Conservation (phyloP, 345 rosid species). For the Noccaea bulbosa region DNA sequence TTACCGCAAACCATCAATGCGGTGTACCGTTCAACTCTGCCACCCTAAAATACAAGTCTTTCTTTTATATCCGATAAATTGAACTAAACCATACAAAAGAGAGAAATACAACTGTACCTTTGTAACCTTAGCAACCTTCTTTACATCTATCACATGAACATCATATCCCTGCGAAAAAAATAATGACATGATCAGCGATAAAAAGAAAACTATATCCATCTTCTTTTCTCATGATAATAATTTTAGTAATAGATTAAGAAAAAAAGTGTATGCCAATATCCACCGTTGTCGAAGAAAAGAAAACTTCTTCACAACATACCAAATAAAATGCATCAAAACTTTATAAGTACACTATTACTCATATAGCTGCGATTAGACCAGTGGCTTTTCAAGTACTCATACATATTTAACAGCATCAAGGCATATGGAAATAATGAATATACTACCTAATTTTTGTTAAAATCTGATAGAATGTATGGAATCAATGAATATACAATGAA, state of each 20-base stretch:
- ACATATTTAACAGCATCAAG: constrained; percentile 6
- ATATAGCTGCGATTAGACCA: background rate
- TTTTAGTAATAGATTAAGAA: background rate
- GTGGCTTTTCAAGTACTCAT: background rate
- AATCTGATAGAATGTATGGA: background rate
- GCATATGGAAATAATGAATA: background rate
- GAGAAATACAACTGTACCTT: constrained; percentile 59
- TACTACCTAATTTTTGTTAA: background rate
- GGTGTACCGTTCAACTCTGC: constrained; percentile 77
- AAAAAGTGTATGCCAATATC: background rate
- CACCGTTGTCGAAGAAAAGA: constrained; percentile 5
- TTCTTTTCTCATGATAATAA: background rate
- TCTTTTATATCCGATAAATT: constrained; percentile 28
- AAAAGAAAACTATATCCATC: background rate
- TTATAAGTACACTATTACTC: background rate
- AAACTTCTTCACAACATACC: background rate
- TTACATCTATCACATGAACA: constrained; percentile 77
- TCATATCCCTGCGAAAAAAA: constrained; percentile 85
- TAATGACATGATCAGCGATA: constrained; percentile 1
- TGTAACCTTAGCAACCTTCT: constrained; percentile 89
- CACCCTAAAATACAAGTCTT: constrained; percentile 58
- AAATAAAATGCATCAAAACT: background rate
- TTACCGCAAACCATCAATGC: constrained; percentile 90
- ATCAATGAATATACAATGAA: background rate
- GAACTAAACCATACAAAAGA: constrained; percentile 13